A percentile compares a stretch with the other conserved stretches of the same genome.
These are phyloP conservation scores for Solanum aculeatissimum DNA, from an alignment of 305 asterid genomes.

Conservation along the genomic window DNA sequence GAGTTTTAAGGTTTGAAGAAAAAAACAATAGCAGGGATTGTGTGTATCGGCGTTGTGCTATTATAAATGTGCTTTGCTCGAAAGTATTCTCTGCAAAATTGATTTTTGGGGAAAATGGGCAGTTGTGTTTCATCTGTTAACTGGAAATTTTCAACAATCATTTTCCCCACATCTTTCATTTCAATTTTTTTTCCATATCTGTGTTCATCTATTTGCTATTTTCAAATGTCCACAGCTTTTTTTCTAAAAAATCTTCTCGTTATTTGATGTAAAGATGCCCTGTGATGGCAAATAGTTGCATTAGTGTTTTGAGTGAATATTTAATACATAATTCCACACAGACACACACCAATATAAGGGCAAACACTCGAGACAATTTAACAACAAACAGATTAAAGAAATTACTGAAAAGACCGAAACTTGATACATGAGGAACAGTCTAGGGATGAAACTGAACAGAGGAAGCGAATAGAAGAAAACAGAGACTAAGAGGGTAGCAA, in stretches of 20 bases:
- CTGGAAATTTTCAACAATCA: background rate
- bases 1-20: background rate
- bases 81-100: background rate
- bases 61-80: background rate
- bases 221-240: background rate
- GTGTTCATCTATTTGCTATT: background rate
- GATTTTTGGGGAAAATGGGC: background rate
- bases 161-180: background rate
- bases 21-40: background rate
- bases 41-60: background rate
- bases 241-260: background rate
- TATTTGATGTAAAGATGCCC: background rate
- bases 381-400: no score
- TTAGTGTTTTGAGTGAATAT: background rate
- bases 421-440: conserved; percentile 35
- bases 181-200: background rate
- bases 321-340: background rate
- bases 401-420: background rate
- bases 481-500: conserved; percentile 19
- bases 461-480: conserved; percentile 25
- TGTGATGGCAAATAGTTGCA: background rate
- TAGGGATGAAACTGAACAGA: conserved; percentile 25
- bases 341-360: no score
- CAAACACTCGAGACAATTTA: no score
- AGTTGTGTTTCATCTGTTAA: background rate